Conservation (phyloP, 75 land plant species). For the Azolla pinnata region DNA sequence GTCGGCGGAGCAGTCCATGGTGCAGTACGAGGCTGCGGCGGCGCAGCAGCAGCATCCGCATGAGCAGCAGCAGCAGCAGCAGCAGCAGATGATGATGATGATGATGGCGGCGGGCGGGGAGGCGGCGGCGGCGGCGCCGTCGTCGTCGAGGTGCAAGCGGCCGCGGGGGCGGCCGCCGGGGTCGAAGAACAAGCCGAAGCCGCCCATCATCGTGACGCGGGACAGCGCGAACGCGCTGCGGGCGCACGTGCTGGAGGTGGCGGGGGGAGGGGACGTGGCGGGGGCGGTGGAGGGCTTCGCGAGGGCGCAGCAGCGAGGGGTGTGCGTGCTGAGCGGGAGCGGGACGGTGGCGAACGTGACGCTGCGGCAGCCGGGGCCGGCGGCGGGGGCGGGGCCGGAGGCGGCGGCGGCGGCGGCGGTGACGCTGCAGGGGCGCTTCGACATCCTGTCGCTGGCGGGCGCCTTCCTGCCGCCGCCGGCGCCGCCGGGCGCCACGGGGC, state of each 20-base stretch:
- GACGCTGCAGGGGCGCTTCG: constrained; percentile 83
- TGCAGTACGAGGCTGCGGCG: too few species aligned
- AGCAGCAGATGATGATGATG: too few species aligned
- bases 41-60: too few species aligned
- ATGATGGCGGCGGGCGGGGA: too few species aligned
- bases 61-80: too few species aligned
- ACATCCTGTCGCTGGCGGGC: constrained; percentile 71
- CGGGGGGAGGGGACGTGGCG: constrained; percentile 58
- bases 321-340: constrained; percentile 60
- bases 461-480: constrained; percentile 46
- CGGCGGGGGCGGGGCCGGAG: too few species aligned
- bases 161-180: constrained; percentile 94
- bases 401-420: constrained; percentile 40
- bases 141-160: too few species aligned
- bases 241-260: constrained; percentile 75
- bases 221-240: constrained; percentile 65
- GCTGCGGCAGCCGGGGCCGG: constrained; percentile 65
- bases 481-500: constrained; percentile 28
- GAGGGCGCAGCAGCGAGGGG: constrained; percentile 48
- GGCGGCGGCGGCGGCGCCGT: too few species aligned
- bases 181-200: constrained; percentile 95
- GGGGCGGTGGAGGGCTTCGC: constrained; percentile 42
- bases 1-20: too few species aligned
- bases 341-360: constrained; percentile 79
- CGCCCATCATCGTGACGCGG: constrained; percentile 64